Percentiles rank a stretch among this genome's conserved stretches.
phyloP scores from a whole-genome alignment of 2,329 filamentous ascomycete genomes.

The Hymenoscyphus occultus region DNA sequence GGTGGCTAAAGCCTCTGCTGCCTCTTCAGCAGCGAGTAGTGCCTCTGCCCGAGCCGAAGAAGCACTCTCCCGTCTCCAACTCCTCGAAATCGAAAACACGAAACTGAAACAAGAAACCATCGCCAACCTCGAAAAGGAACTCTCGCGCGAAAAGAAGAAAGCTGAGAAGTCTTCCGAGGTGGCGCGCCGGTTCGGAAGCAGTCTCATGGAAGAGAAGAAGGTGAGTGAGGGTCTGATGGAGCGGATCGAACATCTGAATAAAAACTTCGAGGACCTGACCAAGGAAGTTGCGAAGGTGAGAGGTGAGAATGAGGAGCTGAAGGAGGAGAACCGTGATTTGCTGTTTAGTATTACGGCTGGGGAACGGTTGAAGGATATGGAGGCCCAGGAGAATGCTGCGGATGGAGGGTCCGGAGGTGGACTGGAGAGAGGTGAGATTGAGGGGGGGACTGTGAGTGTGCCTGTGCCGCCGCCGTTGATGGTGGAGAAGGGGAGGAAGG shows the following conservation, averaged over 20 bases:
- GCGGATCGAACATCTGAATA: constrained; percentile 72
- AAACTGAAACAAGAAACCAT: constrained; percentile 52
- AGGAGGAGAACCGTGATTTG: constrained; percentile 83
- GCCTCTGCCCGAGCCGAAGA: constrained; percentile 51
- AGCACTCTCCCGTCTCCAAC: constrained; percentile 48
- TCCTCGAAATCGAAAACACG: constrained; percentile 53
- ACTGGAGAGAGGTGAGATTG: constrained; percentile 62
- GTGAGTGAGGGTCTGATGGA: constrained; percentile 78
- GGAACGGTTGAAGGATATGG: constrained; percentile 82
- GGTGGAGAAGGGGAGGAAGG: constrained; percentile 22
- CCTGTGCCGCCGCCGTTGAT: constrained; percentile 44
- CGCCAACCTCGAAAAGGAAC: constrained; percentile 67
- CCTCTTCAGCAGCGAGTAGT: constrained; percentile 63
- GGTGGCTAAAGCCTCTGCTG: constrained; percentile 81
- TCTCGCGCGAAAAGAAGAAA: constrained; percentile 64
- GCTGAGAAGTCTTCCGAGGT: constrained; percentile 71
- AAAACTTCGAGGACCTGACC: constrained; percentile 57
- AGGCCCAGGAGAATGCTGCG: constrained; percentile 62
- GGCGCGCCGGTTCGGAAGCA: constrained; percentile 70
- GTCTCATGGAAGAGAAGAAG: constrained; percentile 82
- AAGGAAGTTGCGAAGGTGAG: constrained; percentile 45
- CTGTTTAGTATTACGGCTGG: constrained; percentile 81
- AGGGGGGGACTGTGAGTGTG: constrained; percentile 68
- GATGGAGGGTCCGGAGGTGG: constrained; percentile 41
- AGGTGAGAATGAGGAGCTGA: constrained; percentile 55